These are phyloP conservation scores for Pichia inconspicua DNA, from an alignment of 1,139 yeast species.

Conservation along the genomic window DNA sequence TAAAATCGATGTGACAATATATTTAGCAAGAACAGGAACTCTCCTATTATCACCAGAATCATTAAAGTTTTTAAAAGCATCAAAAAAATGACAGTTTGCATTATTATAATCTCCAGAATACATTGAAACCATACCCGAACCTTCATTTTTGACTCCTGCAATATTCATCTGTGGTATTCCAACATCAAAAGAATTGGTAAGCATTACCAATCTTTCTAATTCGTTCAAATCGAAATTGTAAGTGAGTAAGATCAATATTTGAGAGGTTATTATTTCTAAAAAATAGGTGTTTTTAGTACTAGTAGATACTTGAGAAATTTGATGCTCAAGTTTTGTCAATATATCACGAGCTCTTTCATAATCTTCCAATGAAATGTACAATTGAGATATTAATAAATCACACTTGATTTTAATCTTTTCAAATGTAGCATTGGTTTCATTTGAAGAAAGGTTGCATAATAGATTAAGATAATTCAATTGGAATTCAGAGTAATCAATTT, in stretches of 20 bases:
- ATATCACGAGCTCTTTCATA: slow-evolving; percentile 34
- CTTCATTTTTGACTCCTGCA: slow-evolving; percentile 63
- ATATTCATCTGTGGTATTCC: slow-evolving; percentile 73
- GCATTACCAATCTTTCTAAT: slow-evolving; percentile 16
- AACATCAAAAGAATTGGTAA: background rate
- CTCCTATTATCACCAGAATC: slow-evolving; percentile 69
- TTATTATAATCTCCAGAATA: slow-evolving; percentile 50
- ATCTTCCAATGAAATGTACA: slow-evolving; percentile 35
- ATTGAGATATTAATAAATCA: slow-evolving; percentile 43
- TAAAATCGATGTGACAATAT: slow-evolving; percentile 55
- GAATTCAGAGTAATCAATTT: background rate
- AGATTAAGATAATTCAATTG: background rate
- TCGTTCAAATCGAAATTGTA: slow-evolving; percentile 14
- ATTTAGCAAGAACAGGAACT: slow-evolving; percentile 48
- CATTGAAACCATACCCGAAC: slow-evolving; percentile 67
- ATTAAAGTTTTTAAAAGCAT: slow-evolving; percentile 67
- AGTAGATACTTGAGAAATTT: slow-evolving; percentile 36
- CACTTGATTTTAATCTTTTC: slow-evolving; percentile 54
- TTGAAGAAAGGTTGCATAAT: background rate
- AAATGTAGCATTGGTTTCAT: slow-evolving; percentile 24
- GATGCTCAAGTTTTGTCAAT: slow-evolving; percentile 35
- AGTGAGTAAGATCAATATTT: slow-evolving; percentile 37
- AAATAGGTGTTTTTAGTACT: slow-evolving; percentile 39
- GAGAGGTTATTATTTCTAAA: slow-evolving; percentile 59
- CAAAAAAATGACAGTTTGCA: slow-evolving; percentile 63